Evolutionary conservation across 208 protist genomes (phyloP).

Genomic region (Leishmania arabica): DNA sequence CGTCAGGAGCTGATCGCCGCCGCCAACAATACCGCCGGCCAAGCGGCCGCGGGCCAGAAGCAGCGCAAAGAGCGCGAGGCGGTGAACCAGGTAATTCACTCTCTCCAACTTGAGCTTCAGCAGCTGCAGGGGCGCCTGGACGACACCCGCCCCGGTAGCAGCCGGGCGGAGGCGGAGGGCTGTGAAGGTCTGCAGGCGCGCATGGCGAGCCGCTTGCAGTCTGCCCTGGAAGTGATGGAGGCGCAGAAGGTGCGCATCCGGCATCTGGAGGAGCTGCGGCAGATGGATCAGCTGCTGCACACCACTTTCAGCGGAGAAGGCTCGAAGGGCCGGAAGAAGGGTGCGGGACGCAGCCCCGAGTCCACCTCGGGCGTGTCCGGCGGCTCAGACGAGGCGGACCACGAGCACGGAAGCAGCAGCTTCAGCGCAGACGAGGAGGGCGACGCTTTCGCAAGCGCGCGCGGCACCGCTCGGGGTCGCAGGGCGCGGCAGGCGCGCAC

Average conservation of each 20-base stretch:
- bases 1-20: not conserved
- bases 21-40: not conserved
- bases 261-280: conserved; percentile 58
- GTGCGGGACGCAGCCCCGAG: not conserved
- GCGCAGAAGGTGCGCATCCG: conserved; percentile 48
- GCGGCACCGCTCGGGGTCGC: not conserved
- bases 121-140: conserved; percentile 10
- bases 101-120: conserved; percentile 41
- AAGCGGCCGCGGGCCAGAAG: not conserved
- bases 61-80: conserved; percentile 42
- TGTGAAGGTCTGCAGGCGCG: conserved; percentile 11
- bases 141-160: not conserved
- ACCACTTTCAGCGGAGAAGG: conserved; percentile 5
- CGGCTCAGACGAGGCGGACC: not conserved
- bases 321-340: not conserved
- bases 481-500: not conserved
- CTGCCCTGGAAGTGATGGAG: conserved; percentile 47
- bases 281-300: conserved; percentile 39
- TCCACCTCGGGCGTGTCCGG: not conserved
- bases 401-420: not conserved
- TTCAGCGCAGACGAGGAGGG: not conserved
- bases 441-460: not conserved
- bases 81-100: conserved; percentile 37
- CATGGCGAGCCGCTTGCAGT: conserved; percentile 30
- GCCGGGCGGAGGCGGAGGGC: not conserved